Evolutionary conservation across 2,329 filamentous ascomycete species (phyloP).

Genomic region (Knoxdaviesia capensis): DNA sequence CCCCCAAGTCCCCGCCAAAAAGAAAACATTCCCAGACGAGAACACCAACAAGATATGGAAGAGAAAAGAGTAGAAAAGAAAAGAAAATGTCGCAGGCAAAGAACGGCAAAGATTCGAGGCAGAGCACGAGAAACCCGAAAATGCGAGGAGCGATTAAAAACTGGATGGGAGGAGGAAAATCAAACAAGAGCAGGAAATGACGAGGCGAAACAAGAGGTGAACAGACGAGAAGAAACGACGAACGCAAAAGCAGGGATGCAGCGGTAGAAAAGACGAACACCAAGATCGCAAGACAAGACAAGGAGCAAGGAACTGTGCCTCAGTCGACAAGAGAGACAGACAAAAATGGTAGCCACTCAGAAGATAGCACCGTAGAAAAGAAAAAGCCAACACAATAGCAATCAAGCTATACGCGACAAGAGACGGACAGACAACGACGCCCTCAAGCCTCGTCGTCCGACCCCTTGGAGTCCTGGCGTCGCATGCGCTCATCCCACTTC

Average conservation of each 20-base stretch:
- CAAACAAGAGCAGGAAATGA: no score
- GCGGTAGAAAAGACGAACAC: no score
- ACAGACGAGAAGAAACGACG: no score
- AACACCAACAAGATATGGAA: not conserved
- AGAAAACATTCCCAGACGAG: not conserved
- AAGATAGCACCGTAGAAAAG: not conserved
- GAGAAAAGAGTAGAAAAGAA: not conserved
- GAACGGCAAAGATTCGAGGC: not conserved
- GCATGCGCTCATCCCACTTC: slow-evolving; percentile 41
- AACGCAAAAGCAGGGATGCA: no score
- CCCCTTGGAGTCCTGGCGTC: slow-evolving; percentile 12
- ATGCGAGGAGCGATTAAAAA: no score
- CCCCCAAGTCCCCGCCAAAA: not conserved
- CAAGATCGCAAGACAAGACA: no score
- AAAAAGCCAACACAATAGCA: not conserved
- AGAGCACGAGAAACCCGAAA: no score
- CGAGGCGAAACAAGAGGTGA: no score
- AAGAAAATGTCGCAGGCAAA: not conserved
- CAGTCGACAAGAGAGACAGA: no score
- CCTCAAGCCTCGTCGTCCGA: slow-evolving; percentile 2
- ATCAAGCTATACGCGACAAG: not conserved
- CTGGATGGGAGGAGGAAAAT: no score
- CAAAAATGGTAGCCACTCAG: no score
- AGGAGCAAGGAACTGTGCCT: no score
- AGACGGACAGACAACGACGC: not conserved